Evolutionary conservation across 208 protist species (phyloP).

Genomic region (Angomonas deanei): DNA sequence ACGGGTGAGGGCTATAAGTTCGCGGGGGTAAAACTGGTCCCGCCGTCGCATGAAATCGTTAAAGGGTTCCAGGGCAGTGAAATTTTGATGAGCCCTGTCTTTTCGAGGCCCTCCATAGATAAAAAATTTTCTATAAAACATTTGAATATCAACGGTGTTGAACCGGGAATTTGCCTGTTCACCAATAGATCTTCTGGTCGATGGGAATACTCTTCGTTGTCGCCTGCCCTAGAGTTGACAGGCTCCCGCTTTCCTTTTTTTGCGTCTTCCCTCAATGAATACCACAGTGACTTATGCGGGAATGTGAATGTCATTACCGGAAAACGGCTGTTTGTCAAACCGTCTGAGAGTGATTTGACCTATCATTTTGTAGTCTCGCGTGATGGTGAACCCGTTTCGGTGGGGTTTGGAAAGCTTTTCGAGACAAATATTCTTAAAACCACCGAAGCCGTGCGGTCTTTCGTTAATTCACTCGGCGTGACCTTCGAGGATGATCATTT

Average conservation of each 20-base stretch:
- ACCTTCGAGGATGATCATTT: conserved; percentile 34
- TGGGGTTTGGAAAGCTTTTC: conserved; percentile 55
- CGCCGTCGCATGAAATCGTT: conserved; percentile 34
- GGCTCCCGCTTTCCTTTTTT: conserved; percentile 85
- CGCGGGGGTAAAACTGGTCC: conserved; percentile 69
- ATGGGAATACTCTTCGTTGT: conserved; percentile 10
- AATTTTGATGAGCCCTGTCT: conserved; percentile 60
- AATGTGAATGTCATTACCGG: conserved; percentile 51
- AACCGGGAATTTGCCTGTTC: conserved; percentile 55
- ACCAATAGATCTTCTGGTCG: conserved; percentile 16
- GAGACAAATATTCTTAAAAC: conserved; percentile 31
- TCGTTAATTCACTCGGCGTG: conserved; percentile 48
- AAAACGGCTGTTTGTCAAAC: conserved; percentile 17
- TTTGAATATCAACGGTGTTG: conserved; percentile 65
- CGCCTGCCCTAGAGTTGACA: conserved; percentile 46
- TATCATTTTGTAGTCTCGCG: conserved; percentile 57
- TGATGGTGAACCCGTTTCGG: conserved; percentile 59
- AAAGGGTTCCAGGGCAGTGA: conserved; percentile 33
- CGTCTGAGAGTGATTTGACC: conserved; percentile 7
- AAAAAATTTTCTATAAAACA: conserved; percentile 27
- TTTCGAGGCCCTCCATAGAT: conserved; percentile 44
- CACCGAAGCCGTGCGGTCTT: conserved; percentile 35
- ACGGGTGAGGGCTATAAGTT: conserved; percentile 39
- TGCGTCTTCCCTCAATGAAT: conserved; percentile 39
- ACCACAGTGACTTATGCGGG: conserved; percentile 63